Percentiles rank a stretch among this genome's conserved stretches.
Evolutionary conservation across 495 filamentous ascomycete genomes (phyloP).

Genomic region (Bathelium albidoporum): DNA sequence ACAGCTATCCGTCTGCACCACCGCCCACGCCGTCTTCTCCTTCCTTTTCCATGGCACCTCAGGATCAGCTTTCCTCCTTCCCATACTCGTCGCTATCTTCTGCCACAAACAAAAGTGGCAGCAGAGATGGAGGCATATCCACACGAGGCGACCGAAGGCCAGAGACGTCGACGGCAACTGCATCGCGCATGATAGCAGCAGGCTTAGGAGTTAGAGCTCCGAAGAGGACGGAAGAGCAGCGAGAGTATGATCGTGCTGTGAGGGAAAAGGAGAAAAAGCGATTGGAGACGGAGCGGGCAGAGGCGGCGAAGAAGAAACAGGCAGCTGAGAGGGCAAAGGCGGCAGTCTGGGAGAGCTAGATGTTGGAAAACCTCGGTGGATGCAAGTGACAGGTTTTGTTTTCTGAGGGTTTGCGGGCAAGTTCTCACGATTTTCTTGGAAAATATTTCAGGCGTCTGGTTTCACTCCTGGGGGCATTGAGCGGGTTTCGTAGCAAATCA

Average conservation of each 20-base stretch:
- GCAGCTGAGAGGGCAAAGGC: constrained; percentile 61
- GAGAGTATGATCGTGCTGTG: constrained; percentile 71
- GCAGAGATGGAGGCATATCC: constrained; percentile 11
- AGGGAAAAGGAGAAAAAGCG: constrained; percentile 77
- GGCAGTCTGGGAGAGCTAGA: constrained; percentile 72
- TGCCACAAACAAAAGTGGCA: constrained; percentile 7
- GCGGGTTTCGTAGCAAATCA: neutral
- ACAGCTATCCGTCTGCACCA: constrained; percentile 16
- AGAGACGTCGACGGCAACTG: constrained; percentile 88
- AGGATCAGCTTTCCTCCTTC: neutral
- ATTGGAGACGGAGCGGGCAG: constrained; percentile 61
- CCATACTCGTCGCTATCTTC: constrained; percentile 19
- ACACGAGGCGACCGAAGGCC: constrained; percentile 42
- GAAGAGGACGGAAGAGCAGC: constrained; percentile 76
- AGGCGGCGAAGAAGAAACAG: constrained; percentile 49
- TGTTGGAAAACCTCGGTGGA: neutral
- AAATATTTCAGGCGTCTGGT: neutral
- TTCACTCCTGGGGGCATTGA: neutral
- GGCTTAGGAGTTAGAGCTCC: constrained; percentile 75
- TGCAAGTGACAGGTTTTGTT: neutral
- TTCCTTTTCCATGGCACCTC: constrained; percentile 15
- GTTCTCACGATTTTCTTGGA: neutral
- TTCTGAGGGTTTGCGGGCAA: too few relatives aligned
- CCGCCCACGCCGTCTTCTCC: constrained; percentile 34
- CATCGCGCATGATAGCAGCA: constrained; percentile 78